These are phyloP conservation scores for Poa pratensis DNA, from an alignment of 176 grass and related monocot genomes.

Conservation along the genomic window DNA sequence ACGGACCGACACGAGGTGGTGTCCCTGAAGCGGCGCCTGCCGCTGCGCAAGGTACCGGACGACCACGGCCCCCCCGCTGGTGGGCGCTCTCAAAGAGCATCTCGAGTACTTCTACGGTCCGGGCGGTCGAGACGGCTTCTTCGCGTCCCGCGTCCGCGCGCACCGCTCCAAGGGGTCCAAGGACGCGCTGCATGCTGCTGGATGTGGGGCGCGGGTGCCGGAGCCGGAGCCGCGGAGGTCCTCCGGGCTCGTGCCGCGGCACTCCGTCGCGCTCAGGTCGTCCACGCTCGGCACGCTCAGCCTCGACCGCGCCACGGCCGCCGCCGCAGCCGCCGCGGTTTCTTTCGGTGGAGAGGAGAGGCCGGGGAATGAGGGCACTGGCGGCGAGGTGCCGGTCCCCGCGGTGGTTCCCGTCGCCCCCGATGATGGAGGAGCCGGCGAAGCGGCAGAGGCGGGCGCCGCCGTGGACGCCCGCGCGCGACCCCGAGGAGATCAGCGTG, in stretches of 20 bases:
- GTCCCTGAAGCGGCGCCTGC: too few relatives aligned
- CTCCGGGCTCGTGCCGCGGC: slow-evolving; percentile 28
- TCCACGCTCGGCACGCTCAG: slow-evolving; percentile 63
- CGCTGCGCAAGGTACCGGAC: too few relatives aligned
- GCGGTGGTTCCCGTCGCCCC: not conserved
- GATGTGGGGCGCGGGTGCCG: not conserved
- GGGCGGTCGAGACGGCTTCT: too few relatives aligned
- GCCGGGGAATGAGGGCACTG: slow-evolving; percentile 31
- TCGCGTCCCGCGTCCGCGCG: too few relatives aligned
- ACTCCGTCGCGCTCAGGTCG: slow-evolving; percentile 60
- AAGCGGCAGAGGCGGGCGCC: slow-evolving; percentile 49
- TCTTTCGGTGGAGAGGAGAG: slow-evolving; percentile 7
- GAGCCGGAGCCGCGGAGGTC: slow-evolving; percentile 38
- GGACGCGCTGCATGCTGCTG: slow-evolving; percentile 42
- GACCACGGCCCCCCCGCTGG: too few relatives aligned
- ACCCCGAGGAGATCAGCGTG: slow-evolving; percentile 82
- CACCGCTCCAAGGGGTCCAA: slow-evolving; percentile 81
- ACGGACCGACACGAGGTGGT: too few relatives aligned
- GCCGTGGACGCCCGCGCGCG: slow-evolving; percentile 63
- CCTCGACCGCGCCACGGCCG: slow-evolving; percentile 51
- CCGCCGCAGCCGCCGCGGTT: slow-evolving; percentile 1
- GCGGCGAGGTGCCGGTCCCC: not conserved
- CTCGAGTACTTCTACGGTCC: too few relatives aligned
- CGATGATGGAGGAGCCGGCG: not conserved
- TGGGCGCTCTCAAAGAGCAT: too few relatives aligned